These are phyloP conservation scores for Lachancea sp. DNA, from an alignment of 805 yeast genomes.

Conservation along the genomic window DNA sequence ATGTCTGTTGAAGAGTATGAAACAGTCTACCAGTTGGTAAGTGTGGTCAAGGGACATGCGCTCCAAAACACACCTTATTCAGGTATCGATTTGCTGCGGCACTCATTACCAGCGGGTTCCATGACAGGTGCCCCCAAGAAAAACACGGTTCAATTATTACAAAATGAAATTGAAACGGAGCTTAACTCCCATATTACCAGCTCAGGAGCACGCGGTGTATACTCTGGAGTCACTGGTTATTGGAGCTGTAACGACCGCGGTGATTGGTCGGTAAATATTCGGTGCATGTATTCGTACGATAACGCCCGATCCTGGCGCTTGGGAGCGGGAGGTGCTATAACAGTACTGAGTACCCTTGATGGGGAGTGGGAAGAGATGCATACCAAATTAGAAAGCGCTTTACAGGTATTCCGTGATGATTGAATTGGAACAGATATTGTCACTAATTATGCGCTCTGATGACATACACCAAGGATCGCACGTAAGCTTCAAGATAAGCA, in stretches of 20 bases:
- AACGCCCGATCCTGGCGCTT: constrained; percentile 59
- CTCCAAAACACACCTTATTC: constrained; percentile 31
- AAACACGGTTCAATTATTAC: constrained; percentile 79
- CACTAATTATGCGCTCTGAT: too few relatives aligned
- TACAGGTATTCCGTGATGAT: constrained; percentile 50
- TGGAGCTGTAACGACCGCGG: constrained; percentile 84
- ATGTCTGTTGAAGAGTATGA: constrained; percentile 91
- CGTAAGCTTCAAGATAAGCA: too few relatives aligned
- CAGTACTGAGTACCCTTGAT: constrained; percentile 72
- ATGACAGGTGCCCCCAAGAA: constrained; percentile 99
- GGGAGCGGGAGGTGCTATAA: constrained; percentile 98
- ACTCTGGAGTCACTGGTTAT: constrained; percentile 93
- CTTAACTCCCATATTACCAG: constrained; percentile 30
- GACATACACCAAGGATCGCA: too few relatives aligned
- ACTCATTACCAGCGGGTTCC: constrained; percentile 92
- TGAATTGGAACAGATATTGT: too few relatives aligned
- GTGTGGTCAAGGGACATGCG: constrained; percentile 67
- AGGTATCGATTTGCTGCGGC: constrained; percentile 74
- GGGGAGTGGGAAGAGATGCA: constrained; percentile 93
- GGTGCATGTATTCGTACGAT: constrained; percentile 68
- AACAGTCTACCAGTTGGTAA: constrained; percentile 86
- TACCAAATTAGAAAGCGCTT: constrained; percentile 70
- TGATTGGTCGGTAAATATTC: constrained; percentile 93
- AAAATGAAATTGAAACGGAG: constrained; percentile 33
- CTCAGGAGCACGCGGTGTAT: constrained; percentile 56